Evolutionary conservation across 345 rosid genomes (phyloP).

Genomic region (Salix suchowensis): DNA sequence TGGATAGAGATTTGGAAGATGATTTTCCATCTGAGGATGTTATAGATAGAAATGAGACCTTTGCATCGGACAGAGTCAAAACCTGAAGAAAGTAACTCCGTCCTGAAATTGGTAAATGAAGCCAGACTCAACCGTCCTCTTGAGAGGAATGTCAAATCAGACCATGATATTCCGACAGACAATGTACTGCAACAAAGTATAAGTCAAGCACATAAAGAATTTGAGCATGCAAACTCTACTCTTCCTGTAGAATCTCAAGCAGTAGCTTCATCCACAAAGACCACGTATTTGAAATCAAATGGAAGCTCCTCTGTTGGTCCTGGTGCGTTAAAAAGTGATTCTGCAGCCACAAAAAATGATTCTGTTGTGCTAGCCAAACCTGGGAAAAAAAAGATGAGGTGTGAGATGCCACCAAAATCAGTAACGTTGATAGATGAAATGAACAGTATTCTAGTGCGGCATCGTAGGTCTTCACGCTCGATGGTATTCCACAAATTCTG

Average conservation of each 20-base stretch:
- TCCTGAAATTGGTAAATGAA: constrained; percentile 24
- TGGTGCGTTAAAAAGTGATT: constrained; percentile 10
- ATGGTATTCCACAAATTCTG: constrained; percentile 39
- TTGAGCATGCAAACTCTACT: constrained; percentile 1
- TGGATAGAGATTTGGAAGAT: constrained; percentile 18
- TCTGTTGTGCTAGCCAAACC: constrained; percentile 19
- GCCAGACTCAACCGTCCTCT: constrained; percentile 11
- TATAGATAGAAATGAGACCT: neutral
- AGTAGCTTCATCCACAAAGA: constrained; percentile 8
- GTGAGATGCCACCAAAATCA: constrained; percentile 71
- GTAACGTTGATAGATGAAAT: constrained; percentile 64
- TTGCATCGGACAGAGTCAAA: constrained; percentile 1
- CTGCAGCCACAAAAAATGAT: constrained; percentile 19
- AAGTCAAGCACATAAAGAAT: constrained; percentile 13
- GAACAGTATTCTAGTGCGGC: constrained; percentile 45
- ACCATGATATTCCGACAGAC: constrained; percentile 5
- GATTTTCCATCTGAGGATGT: constrained; percentile 12
- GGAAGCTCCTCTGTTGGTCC: constrained; percentile 21
- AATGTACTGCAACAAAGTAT: constrained; percentile 13
- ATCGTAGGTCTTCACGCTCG: constrained; percentile 61
- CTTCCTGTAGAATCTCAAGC: constrained; percentile 8
- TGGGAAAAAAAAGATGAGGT: constrained; percentile 50
- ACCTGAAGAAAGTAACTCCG: constrained; percentile 28
- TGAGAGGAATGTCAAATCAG: constrained; percentile 27
- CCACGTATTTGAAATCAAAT: constrained; percentile 23